Conservation (phyloP, 2,329 filamentous ascomycete species). For the Pseudogymnoascus sp. region DNA sequence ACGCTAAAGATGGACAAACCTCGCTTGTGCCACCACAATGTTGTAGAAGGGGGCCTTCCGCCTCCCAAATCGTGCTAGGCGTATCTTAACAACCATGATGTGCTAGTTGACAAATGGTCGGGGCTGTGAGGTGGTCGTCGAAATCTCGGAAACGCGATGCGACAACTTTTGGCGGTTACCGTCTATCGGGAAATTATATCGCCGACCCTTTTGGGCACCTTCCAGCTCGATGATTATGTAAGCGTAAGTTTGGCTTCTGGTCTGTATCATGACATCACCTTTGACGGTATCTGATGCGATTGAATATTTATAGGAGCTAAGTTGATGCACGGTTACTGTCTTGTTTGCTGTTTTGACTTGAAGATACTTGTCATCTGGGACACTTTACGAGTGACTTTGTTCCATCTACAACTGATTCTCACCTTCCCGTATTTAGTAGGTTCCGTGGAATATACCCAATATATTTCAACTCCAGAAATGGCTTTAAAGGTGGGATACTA, state of each 20-base stretch:
- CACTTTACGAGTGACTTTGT: background rate
- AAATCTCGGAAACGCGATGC: conserved; percentile 8
- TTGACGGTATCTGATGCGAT: background rate
- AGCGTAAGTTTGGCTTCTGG: background rate
- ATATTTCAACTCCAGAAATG: background rate
- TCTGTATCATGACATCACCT: background rate
- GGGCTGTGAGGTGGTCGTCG: conserved; percentile 13
- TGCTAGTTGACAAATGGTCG: conserved; percentile 3
- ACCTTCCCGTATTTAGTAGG: background rate
- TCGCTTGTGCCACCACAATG: conserved; percentile 88
- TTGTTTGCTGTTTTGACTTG: background rate
- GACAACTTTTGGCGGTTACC: conserved; percentile 1
- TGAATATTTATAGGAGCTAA: background rate
- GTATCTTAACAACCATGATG: conserved; percentile 86
- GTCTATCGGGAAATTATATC: background rate
- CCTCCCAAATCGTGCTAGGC: conserved; percentile 87
- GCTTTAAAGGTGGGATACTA: conserved; percentile 10
- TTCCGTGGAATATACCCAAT: background rate
- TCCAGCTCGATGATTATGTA: background rate
- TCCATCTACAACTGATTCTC: background rate
- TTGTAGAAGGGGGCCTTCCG: conserved; percentile 91
- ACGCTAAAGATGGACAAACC: conserved; percentile 44
- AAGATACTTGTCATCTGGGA: background rate
- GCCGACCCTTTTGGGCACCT: background rate
- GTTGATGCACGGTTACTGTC: background rate